Evolutionary conservation across 257 asterid genomes (phyloP), one percentile per base, ranked within the genome.

Genomic region (Plectranthus barbatus): DNA sequence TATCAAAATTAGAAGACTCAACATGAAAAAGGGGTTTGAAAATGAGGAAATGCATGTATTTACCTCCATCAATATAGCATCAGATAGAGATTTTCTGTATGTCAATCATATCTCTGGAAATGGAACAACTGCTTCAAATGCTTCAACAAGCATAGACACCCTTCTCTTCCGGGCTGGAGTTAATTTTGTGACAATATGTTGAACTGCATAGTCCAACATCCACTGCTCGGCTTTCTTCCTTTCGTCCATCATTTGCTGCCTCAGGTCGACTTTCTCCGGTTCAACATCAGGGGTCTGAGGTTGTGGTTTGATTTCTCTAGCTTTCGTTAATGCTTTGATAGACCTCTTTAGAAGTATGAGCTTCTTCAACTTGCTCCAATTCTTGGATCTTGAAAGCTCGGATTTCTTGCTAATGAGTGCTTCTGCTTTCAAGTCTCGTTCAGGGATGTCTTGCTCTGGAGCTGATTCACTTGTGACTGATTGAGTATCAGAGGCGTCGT

Each of bases 111-210:
- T 42, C 11, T 83, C 90, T 19, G 99, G 94, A 47, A 93, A 76
- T 8, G 97, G 99, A 75, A 93, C 97, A 14, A 93, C 90, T 65
- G 99, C 95, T 79, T 93, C 97, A 53, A 93, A 93, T 31, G 99
- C 95, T 76, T 90, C 99, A 10, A 93, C 97, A 7, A 93, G 97
- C 99, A 90, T 86, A 5, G 86, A 80, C 53, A 93, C 99, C 76
- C 92, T 74, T 81, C 76, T 75, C 73, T 84, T 90, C 41, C 95
- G 67, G 15, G 94, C 79, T 11, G 96, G 94, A 63, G 88, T 90
- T 50, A 93, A 77, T 59, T 74, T 81, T 2, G 78, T 79, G 40
- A 90, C 95, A 50, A 85, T 87, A 59, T 90, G 76, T 54, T 80
- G 96, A 60, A 93, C 90, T 29, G 97, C 95, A 64, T 90, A 87